Evolutionary conservation across 2,329 filamentous ascomycete genomes (phyloP), one percentile per base, ranked within the genome.

Genomic region (Penicillium rolfsii): DNA sequence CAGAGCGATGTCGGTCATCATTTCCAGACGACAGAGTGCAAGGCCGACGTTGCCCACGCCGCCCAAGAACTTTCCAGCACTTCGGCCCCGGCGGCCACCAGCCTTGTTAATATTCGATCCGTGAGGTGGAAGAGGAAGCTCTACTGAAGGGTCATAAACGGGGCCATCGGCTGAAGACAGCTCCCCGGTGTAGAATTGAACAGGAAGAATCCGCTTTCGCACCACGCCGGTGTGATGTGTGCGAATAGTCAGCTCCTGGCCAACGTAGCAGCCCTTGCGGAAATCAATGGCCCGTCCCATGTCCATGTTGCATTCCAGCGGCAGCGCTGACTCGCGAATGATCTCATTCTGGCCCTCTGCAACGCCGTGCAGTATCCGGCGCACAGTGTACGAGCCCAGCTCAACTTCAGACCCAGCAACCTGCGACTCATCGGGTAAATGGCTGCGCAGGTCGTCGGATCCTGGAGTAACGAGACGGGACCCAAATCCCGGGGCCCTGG

Each of bases 201-300:
- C 88, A 0, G 95, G 95, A 55, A 99, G 76, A 53, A 98, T 87
- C 53, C 95, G 85, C 82, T 97, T 97, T 63, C 95, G 85, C 43
- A 99, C 91, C 16, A 99, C 91, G 24, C 95, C 95, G 12, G 90
- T 93, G 77, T 99, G 95, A 74, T 93, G 90, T 1, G 95, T 99
- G 45, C 95, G 89, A 66, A 98, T 97, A 1, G 95, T 98, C 65
- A 99, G 84, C 77, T 99, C 95, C 78, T 99, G 95, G 0, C 95
- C 95, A 7, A 98, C 87, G 76, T 99, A 99, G 79, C 95, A 99
- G 7, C 95, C 95, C 80, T 99, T 99, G 73, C 87, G 87, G 80
- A 95, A 99, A 77, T 97, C 91, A 67, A 99, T 89, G 28, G 87
- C 95, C 52, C 86, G 85, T 84, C 91, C 91, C 61, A 91, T 80